phyloP scores from a whole-genome alignment of 306 rosid genomes.

The Carpinus viminea region DNA sequence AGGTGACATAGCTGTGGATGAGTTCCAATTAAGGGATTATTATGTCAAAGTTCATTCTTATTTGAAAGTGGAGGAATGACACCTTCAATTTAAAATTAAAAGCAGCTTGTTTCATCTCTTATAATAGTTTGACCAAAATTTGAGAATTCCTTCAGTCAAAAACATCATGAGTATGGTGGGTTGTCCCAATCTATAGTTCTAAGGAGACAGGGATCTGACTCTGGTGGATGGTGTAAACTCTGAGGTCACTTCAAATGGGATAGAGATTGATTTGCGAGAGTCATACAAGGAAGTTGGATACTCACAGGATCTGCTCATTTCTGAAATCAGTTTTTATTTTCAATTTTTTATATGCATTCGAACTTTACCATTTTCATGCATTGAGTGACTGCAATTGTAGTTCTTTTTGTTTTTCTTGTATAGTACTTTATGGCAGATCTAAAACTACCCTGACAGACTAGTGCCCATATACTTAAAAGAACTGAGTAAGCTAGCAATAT shows the following conservation, averaged over 20 bases:
- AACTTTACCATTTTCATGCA: background rate
- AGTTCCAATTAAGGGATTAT: background rate
- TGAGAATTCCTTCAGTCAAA: no score
- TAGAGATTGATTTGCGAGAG: background rate
- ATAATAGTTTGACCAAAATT: no score
- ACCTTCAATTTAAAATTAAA: background rate
- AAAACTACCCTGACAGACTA: background rate
- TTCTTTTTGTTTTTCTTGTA: background rate
- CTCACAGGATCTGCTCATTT: background rate
- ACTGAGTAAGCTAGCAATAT: background rate
- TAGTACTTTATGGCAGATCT: background rate
- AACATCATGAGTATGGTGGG: no score
- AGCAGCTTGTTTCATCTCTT: no score
- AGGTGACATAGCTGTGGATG: background rate
- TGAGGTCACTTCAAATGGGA: no score
- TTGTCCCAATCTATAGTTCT: no score
- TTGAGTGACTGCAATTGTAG: background rate
- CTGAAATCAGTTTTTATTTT: background rate
- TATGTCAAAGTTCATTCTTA: background rate
- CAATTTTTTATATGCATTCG: background rate
- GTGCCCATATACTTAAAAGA: background rate
- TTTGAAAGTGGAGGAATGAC: background rate
- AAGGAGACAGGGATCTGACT: no score
- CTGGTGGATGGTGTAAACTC: no score
- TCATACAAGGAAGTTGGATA: background rate